These are phyloP conservation scores for Imleria badia DNA, from an alignment of 768 basidiomycete species.

Conservation along the genomic window DNA sequence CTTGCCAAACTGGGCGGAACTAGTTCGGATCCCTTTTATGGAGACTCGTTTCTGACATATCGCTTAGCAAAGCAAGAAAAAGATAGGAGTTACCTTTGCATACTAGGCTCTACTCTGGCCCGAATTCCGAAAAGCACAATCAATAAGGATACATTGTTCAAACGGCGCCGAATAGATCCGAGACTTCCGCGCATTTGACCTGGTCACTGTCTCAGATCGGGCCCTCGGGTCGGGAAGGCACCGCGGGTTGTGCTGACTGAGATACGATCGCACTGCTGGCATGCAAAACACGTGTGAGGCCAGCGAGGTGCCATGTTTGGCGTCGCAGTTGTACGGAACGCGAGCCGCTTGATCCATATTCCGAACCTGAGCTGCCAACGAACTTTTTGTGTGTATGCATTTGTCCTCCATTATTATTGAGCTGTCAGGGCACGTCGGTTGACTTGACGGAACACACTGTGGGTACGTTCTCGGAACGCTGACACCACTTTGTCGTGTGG, in stretches of 20 bases:
- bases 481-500: no score
- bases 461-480: no score
- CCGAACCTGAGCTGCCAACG: not conserved
- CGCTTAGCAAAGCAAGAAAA: not conserved
- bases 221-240: no score
- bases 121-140: not conserved
- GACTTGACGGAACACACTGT: no score
- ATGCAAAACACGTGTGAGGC: not conserved
- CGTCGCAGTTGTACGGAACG: not conserved
- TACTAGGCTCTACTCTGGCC: no score
- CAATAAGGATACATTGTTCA: not conserved
- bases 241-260: not conserved
- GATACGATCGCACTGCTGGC: not conserved
- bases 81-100: not conserved
- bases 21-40: not conserved
- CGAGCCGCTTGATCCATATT: not conserved
- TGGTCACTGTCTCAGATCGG: slow-evolving; percentile 3
- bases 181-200: not conserved
- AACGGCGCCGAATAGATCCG: not conserved
- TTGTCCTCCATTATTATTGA: not conserved
- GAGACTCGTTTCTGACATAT: not conserved
- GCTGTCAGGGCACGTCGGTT: not conserved
- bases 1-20: not conserved
- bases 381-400: not conserved
- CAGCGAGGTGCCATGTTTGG: not conserved